Evolutionary conservation across 306 rosid genomes (phyloP).

Genomic region (Adenanthera pavonina): DNA sequence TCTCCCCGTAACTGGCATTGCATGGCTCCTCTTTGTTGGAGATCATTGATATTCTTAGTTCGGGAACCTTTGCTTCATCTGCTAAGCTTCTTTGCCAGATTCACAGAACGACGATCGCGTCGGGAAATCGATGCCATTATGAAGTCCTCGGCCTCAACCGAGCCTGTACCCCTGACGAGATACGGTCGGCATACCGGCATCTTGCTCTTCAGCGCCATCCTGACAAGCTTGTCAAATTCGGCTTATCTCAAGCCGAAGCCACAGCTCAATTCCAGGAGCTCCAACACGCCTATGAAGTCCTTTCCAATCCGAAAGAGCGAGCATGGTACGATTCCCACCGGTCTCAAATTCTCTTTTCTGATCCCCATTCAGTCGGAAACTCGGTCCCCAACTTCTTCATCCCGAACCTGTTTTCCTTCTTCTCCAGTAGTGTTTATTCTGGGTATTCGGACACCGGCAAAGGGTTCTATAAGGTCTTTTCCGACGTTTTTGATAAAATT

Average conservation of each 20-base stretch:
- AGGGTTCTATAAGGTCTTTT: slow-evolving; percentile 80
- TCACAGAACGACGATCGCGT: slow-evolving; percentile 40
- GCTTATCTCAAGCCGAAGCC: slow-evolving; percentile 76
- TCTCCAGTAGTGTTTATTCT: slow-evolving; percentile 78
- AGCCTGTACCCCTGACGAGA: slow-evolving; percentile 73
- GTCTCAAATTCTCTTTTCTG: slow-evolving; percentile 87
- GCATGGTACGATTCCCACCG: slow-evolving; percentile 99
- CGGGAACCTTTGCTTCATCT: too few species aligned
- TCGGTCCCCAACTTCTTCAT: slow-evolving; percentile 44
- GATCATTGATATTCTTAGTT: too few species aligned
- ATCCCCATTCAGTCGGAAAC: slow-evolving; percentile 52
- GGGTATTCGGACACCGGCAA: slow-evolving; percentile 69
- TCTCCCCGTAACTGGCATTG: too few species aligned
- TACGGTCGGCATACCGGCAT: slow-evolving; percentile 74
- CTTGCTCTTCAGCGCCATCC: slow-evolving; percentile 96
- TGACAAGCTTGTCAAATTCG: slow-evolving; percentile 84
- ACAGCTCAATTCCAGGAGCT: slow-evolving; percentile 96
- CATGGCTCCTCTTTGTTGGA: too few species aligned
- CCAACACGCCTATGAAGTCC: slow-evolving; percentile 90
- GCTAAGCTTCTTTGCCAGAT: not conserved
- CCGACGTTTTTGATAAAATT: slow-evolving; percentile 66
- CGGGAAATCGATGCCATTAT: slow-evolving; percentile 89
- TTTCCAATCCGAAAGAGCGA: slow-evolving; percentile 92
- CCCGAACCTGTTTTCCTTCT: slow-evolving; percentile 87
- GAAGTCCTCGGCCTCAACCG: slow-evolving; percentile 74